phyloP scores from a whole-genome alignment of 441 rosid species.

The Adansonia rubrostipa region DNA sequence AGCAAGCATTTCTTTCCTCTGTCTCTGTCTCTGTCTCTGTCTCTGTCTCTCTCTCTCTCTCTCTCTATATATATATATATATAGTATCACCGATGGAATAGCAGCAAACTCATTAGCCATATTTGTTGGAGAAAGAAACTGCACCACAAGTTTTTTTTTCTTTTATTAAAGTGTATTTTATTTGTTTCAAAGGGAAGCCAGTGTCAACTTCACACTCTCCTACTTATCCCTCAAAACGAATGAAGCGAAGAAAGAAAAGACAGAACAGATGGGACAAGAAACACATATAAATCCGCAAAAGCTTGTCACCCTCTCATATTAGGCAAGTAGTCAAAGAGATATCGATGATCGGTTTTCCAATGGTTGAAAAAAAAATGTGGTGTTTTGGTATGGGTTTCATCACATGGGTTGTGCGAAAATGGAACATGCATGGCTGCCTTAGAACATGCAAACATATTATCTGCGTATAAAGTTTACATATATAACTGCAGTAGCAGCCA shows the following conservation, averaged over 20 bases:
- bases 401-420: slow-evolving; percentile 47
- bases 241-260: slow-evolving; percentile 3
- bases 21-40: too few relatives aligned
- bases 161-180: background rate
- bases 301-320: slow-evolving; percentile 38
- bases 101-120: background rate
- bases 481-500: slow-evolving; percentile 4
- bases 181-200: background rate
- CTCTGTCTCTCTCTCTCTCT: too few relatives aligned
- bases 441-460: slow-evolving; percentile 31
- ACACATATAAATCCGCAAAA: slow-evolving; percentile 19
- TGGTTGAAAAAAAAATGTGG: slow-evolving; percentile 25
- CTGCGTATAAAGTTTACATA: slow-evolving; percentile 15
- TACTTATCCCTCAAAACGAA: background rate
- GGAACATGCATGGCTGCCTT: slow-evolving; percentile 45
- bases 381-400: slow-evolving; percentile 32
- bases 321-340: slow-evolving; percentile 30
- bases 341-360: slow-evolving; percentile 26
- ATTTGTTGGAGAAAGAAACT: slow-evolving; percentile 1
- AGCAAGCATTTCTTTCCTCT: background rate
- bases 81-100: background rate
- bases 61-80: too few relatives aligned
- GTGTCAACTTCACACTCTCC: background rate
- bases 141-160: background rate
- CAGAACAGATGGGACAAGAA: slow-evolving; percentile 40